Evolutionary conservation across 2,329 filamentous ascomycete genomes (phyloP).

Genomic region (Trichoderma koningii): DNA sequence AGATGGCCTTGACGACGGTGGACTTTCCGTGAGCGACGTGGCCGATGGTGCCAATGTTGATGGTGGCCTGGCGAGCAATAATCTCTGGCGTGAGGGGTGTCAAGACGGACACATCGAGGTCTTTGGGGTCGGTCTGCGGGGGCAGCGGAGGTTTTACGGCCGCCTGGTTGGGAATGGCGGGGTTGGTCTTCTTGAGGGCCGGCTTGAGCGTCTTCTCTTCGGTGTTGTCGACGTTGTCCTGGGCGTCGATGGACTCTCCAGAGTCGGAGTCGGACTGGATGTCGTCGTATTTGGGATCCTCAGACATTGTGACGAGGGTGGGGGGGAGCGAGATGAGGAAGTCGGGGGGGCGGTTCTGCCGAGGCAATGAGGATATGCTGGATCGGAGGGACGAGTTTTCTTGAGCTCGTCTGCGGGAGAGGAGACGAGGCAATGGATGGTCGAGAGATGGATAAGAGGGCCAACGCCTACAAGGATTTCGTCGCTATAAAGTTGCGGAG

Average conservation of each 20-base stretch:
- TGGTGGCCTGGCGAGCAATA: slow-evolving; percentile 95
- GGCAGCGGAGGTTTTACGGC: slow-evolving; percentile 61
- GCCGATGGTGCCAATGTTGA: slow-evolving; percentile 98
- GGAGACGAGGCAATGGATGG: neutral
- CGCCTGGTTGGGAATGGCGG: slow-evolving; percentile 58
- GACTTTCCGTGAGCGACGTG: slow-evolving; percentile 99
- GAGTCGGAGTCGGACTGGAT: slow-evolving; percentile 72
- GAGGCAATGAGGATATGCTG: neutral
- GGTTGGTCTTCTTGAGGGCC: slow-evolving; percentile 73
- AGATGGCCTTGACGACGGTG: slow-evolving; percentile 98
- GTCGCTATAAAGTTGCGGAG: slow-evolving; percentile 32
- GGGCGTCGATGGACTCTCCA: slow-evolving; percentile 64
- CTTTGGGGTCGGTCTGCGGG: slow-evolving; percentile 88
- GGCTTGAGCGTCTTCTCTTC: slow-evolving; percentile 76
- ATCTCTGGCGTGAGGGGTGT: slow-evolving; percentile 92
- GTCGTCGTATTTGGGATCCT: slow-evolving; percentile 68
- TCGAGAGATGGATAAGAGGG: neutral
- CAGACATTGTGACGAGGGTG: slow-evolving; percentile 39
- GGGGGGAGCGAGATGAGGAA: slow-evolving; percentile 18
- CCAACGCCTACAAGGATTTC: slow-evolving; percentile 22
- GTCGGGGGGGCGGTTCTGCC: neutral
- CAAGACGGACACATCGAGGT: slow-evolving; percentile 78
- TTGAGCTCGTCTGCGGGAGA: neutral
- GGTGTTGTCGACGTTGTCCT: slow-evolving; percentile 58
- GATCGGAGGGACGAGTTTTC: neutral